A percentile compares a stretch with the other conserved stretches of the same genome.
Evolutionary conservation across 768 basidiomycete genomes (phyloP).

Genomic region (Phaeotremella skinneri): DNA sequence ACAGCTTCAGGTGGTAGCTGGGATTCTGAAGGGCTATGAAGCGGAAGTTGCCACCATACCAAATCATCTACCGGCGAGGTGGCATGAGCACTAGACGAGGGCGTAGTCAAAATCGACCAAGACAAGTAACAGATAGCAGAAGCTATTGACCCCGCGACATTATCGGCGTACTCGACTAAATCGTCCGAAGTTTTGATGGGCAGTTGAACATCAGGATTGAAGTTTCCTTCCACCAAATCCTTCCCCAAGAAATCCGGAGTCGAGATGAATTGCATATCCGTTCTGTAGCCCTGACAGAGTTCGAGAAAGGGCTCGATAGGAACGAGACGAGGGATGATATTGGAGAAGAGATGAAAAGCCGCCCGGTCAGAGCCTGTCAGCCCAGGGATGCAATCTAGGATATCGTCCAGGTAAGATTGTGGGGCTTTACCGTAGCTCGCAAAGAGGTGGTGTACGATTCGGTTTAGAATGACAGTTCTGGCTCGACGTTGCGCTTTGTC

Average conservation of each 20-base stretch:
- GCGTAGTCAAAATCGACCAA: constrained; percentile 32
- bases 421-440: not conserved
- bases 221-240: not conserved
- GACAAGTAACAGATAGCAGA: constrained; percentile 52
- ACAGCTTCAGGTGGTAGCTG: not conserved
- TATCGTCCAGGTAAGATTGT: constrained; percentile 16
- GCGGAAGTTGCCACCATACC: constrained; percentile 3
- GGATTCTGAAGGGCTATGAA: not conserved
- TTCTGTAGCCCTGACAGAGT: constrained; percentile 45
- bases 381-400: constrained; percentile 27
- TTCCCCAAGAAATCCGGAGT: no score
- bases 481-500: not conserved
- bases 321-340: constrained; percentile 36
- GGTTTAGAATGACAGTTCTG: constrained; percentile 2
- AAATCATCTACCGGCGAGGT: constrained; percentile 23
- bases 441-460: not conserved
- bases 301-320: constrained; percentile 48
- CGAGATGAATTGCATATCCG: constrained; percentile 38
- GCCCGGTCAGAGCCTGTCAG: constrained; percentile 25
- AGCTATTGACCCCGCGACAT: constrained; percentile 53
- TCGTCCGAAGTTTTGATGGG: constrained; percentile 49
- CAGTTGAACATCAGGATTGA: constrained; percentile 14
- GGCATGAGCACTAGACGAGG: not conserved
- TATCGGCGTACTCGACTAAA: constrained; percentile 50
- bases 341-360: constrained; percentile 44